These are phyloP conservation scores for Amanita subjunquillea DNA, from an alignment of 768 basidiomycete species.

Conservation along the genomic window DNA sequence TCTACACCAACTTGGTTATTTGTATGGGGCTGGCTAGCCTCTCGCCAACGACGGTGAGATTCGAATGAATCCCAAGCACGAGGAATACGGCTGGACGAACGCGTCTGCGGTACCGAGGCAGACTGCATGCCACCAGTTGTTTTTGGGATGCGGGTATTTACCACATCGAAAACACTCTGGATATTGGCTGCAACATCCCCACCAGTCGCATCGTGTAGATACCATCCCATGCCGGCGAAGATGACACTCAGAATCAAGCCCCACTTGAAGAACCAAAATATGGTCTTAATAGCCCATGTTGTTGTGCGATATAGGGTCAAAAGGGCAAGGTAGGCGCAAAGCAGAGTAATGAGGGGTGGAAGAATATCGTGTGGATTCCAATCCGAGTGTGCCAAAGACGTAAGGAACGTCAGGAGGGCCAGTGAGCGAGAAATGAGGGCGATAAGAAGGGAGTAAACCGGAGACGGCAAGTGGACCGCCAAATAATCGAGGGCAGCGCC, in stretches of 20 bases:
- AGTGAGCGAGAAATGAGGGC: conserved; percentile 42
- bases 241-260: conserved; percentile 46
- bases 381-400: conserved; percentile 37
- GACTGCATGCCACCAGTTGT: conserved; percentile 15
- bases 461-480: conserved; percentile 41
- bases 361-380: conserved; percentile 63
- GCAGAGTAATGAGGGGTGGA: conserved; percentile 63
- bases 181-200: conserved; percentile 5
- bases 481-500: conserved; percentile 47
- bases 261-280: conserved; percentile 72
- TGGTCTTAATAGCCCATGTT: conserved; percentile 58
- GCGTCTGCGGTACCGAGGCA: conserved; percentile 11
- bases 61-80: conserved; percentile 58
- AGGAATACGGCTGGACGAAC: not conserved
- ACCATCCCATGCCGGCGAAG: conserved; percentile 46
- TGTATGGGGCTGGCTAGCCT: conserved; percentile 10
- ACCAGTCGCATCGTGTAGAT: conserved; percentile 27
- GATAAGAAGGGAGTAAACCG: conserved; percentile 41
- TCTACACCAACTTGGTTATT: conserved; percentile 26
- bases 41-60: conserved; percentile 46
- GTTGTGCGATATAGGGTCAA: conserved; percentile 72
- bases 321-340: conserved; percentile 70
- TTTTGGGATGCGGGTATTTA: conserved; percentile 27
- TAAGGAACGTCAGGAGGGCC: conserved; percentile 36
- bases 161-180: conserved; percentile 6